Base-by-base conservation (phyloP, 78 protist genomes). In the Dictyostelium intermedium region DNA sequence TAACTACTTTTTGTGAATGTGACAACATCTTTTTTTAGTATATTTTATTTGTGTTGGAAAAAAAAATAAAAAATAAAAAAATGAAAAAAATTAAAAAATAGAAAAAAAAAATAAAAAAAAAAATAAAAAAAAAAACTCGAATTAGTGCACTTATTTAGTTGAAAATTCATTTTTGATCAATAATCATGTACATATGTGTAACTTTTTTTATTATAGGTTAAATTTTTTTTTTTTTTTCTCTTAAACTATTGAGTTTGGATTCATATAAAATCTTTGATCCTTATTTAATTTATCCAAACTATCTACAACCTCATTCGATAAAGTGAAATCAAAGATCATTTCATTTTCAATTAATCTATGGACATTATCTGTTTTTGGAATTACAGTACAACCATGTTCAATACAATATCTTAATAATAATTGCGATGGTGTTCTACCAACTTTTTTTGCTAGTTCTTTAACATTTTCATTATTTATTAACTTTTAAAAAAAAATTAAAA, bases 271-370 rank as follows among this genome's bases (percentile, higher is more conserved):
- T 47, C 86, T 39, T 43, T 80, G 47, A 27, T 50, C 45, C 13
- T 50, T 32, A 69, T 89, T 78, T 32, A 89, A 13, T 23, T 4
- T 39, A 69, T 89, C 86, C 1, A 89, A 53, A 47, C 69, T 35
- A 2, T 5, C 37, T 43, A 89, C 56, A 5, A 56, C 32, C 8
- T 16, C 60, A 50, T 50, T 25, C 7, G 76, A 4, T 5, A 89
- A 11, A 23, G 16, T 10, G 32, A 91, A 84, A 78, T 82, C 85
- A 50, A 61, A 84, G 2, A 50, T 50, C 6, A 82, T 8, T 10
- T 87, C 69, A 80, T 94, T 94, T 56, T 94, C 93, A 37, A 80
- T 78, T 5, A 94, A 66, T 94, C 96, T 94, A 35, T 78, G 74
- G 3, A 41, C 39, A 34, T 85, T 85, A 2, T 32, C 73, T 16